Percentiles rank a stretch among this genome's conserved stretches.
Evolutionary conservation across 495 filamentous ascomycete genomes (phyloP).

Genomic region (Penicillium fimorum): DNA sequence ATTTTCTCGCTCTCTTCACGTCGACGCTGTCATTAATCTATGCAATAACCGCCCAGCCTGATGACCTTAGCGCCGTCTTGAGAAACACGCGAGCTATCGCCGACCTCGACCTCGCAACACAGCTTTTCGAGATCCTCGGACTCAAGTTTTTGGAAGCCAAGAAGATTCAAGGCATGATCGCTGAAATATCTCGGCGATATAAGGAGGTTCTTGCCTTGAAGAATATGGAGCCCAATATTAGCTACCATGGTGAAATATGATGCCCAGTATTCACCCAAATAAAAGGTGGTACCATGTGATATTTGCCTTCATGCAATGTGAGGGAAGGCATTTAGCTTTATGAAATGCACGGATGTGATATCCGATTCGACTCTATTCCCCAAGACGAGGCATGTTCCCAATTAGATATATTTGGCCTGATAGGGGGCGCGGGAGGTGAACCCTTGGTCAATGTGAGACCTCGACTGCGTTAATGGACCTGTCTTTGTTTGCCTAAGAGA

Average conservation of each 20-base stretch:
- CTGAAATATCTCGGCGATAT: not conserved
- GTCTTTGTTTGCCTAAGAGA: too few relatives aligned
- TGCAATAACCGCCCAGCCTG: slow-evolving; percentile 31
- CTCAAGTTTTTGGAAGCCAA: not conserved
- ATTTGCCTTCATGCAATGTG: not conserved
- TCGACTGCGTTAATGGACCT: too few relatives aligned
- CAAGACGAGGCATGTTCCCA: too few relatives aligned
- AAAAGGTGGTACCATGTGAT: not conserved
- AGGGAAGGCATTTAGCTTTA: not conserved
- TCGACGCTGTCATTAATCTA: slow-evolving; percentile 40
- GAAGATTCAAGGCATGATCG: not conserved
- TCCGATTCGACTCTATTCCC: too few relatives aligned
- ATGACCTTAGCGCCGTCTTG: slow-evolving; percentile 22
- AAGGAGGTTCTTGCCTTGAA: not conserved
- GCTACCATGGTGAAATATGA: not conserved
- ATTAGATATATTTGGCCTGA: too few relatives aligned
- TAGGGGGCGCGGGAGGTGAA: too few relatives aligned
- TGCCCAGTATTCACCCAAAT: not conserved
- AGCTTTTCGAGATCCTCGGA: not conserved
- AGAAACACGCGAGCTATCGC: slow-evolving; percentile 27
- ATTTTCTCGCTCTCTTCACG: slow-evolving; percentile 37
- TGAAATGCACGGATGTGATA: too few relatives aligned
- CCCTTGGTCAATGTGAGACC: too few relatives aligned
- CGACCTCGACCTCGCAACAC: slow-evolving; percentile 27
- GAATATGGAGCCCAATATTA: not conserved